Evolutionary conservation across 2,329 filamentous ascomycete species (phyloP).

Genomic region (Colletotrichum orchidophilum): DNA sequence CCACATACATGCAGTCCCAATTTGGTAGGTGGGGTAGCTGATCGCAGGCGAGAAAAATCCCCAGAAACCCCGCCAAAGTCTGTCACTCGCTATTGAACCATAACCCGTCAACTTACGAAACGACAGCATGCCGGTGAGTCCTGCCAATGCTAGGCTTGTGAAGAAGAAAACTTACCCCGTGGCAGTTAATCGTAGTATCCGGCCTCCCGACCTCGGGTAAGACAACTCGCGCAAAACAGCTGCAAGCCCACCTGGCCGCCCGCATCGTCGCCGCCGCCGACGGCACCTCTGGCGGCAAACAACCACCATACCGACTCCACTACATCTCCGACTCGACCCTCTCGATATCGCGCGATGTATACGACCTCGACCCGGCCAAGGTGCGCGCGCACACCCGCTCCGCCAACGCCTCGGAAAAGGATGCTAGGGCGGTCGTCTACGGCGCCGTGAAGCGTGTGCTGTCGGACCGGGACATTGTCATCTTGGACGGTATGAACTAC

Average conservation of each 20-base stretch:
- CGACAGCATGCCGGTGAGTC: conserved; percentile 30
- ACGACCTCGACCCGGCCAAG: conserved; percentile 66
- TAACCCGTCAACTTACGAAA: not conserved
- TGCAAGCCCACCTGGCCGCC: conserved; percentile 70
- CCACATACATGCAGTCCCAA: not conserved
- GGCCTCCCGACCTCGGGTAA: conserved; percentile 76
- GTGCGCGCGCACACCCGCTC: conserved; percentile 70
- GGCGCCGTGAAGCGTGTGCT: conserved; percentile 82
- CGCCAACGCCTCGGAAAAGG: conserved; percentile 81
- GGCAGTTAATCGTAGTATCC: conserved; percentile 75
- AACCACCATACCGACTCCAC: conserved; percentile 70
- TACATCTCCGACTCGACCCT: conserved; percentile 79
- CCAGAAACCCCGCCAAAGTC: conserved; percentile 7
- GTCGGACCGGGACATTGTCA: conserved; percentile 77
- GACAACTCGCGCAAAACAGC: conserved; percentile 71
- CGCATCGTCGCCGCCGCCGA: conserved; percentile 54
- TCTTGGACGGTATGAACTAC: conserved; percentile 85
- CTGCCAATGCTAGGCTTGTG: too few species aligned
- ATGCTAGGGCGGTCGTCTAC: conserved; percentile 79
- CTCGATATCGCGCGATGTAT: conserved; percentile 75
- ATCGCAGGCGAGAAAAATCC: not conserved
- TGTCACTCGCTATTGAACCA: not conserved
- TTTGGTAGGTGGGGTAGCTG: conserved; percentile 5
- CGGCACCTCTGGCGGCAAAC: not conserved
- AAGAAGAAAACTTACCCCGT: not conserved